A percentile compares a stretch with the other conserved stretches of the same genome.
Conservation (phyloP, 805 yeast species). For the Kodamaea kaohsiungensis region DNA sequence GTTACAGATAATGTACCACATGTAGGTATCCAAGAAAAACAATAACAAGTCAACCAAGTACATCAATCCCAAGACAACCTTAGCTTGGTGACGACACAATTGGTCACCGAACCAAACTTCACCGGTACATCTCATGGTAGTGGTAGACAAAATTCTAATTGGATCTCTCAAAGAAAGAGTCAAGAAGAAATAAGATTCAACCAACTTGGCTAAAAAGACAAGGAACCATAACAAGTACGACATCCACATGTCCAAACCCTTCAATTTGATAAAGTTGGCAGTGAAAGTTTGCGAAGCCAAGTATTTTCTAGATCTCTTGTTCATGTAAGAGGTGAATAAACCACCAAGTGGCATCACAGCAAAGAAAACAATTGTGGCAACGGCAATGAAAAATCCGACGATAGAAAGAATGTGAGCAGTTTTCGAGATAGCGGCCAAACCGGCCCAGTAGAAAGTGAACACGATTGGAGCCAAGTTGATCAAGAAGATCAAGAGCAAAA, state of each 20-base stretch:
- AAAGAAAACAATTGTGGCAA: slow-evolving; percentile 82
- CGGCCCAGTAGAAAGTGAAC: slow-evolving; percentile 81
- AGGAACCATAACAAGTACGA: slow-evolving; percentile 88
- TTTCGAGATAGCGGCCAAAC: slow-evolving; percentile 61
- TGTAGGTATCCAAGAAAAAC: slow-evolving; percentile 97
- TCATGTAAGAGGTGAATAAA: slow-evolving; percentile 88
- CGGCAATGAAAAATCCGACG: slow-evolving; percentile 85
- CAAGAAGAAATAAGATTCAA: slow-evolving; percentile 92
- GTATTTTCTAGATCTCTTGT: slow-evolving; percentile 81
- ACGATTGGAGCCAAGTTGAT: slow-evolving; percentile 84
- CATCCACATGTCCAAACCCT: slow-evolving; percentile 93
- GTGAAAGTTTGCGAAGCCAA: slow-evolving; percentile 96
- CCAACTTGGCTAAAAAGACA: slow-evolving; percentile 85
- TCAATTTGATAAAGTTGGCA: slow-evolving; percentile 78
- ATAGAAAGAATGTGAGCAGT: slow-evolving; percentile 79
- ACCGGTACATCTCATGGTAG: slow-evolving; percentile 92
- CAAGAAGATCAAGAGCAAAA: slow-evolving; percentile 63
- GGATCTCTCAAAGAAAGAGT: slow-evolving; percentile 91
- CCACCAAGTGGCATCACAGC: slow-evolving; percentile 97
- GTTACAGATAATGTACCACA: slow-evolving; percentile 98
- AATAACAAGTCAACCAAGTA: slow-evolving; percentile 86
- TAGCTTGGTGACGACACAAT: slow-evolving; percentile 84
- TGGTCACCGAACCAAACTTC: slow-evolving; percentile 82
- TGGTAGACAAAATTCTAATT: slow-evolving; percentile 81
- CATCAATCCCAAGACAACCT: slow-evolving; percentile 90